Percentiles rank a stretch among this genome's conserved stretches.
Conservation (phyloP, 495 filamentous ascomycete genomes). For the Aspergillus taichungensis region DNA sequence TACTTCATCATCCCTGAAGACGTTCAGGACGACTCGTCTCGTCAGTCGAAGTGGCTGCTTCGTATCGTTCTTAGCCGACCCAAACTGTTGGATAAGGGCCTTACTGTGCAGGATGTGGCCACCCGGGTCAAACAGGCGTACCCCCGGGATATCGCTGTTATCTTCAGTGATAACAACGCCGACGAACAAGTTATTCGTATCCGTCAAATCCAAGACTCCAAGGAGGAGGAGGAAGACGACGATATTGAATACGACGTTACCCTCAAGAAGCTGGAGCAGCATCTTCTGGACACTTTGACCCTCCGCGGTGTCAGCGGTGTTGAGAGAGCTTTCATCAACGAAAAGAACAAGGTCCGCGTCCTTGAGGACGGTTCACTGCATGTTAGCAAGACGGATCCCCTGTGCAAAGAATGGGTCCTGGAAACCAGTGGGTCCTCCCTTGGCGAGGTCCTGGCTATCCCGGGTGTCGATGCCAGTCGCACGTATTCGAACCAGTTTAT, state of each 20-base stretch:
- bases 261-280: constrained; percentile 80
- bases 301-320: constrained; percentile 85
- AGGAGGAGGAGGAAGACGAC: constrained; percentile 70
- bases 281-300: constrained; percentile 82
- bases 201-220: constrained; percentile 63
- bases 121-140: constrained; percentile 78
- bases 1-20: constrained; percentile 95
- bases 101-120: constrained; percentile 91
- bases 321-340: constrained; percentile 85
- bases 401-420: constrained; percentile 86
- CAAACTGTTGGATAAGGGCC: constrained; percentile 87
- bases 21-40: constrained; percentile 55
- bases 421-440: constrained; percentile 87
- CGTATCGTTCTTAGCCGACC: constrained; percentile 89
- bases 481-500: constrained; percentile 94
- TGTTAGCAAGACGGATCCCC: constrained; percentile 55
- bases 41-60: constrained; percentile 89
- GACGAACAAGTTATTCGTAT: constrained; percentile 92
- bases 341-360: constrained; percentile 54
- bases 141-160: constrained; percentile 76
- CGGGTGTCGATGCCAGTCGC: constrained; percentile 80
- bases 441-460: constrained; percentile 70
- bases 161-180: constrained; percentile 97
- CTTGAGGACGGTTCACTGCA: constrained; percentile 60
- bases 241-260: constrained; percentile 81